phyloP scores from a whole-genome alignment of 2,329 filamentous ascomycete species.

The Westerdykella ornata region DNA sequence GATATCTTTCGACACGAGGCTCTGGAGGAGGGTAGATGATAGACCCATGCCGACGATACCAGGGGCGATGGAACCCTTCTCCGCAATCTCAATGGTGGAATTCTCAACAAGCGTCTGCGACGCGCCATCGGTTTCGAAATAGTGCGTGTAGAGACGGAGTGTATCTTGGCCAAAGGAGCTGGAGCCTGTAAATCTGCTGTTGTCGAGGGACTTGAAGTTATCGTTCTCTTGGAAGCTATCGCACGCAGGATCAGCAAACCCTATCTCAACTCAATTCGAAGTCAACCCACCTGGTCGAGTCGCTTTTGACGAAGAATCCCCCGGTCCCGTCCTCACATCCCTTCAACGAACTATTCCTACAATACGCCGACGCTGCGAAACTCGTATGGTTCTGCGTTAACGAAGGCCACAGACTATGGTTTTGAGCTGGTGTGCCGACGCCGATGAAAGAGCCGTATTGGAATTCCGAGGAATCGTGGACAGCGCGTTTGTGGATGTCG shows the following conservation, averaged over 20 bases:
- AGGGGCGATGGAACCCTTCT: slow-evolving; percentile 25
- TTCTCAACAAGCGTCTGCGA: slow-evolving; percentile 32
- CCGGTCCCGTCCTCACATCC: slow-evolving; percentile 30
- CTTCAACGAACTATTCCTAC: slow-evolving; percentile 31
- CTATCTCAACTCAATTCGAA: not conserved
- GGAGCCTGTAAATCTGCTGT: slow-evolving; percentile 18
- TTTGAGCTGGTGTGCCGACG: slow-evolving; percentile 39
- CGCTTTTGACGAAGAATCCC: slow-evolving; percentile 27
- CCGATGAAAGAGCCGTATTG: slow-evolving; percentile 44
- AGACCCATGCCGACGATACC: slow-evolving; percentile 38
- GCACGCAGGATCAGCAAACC: slow-evolving; percentile 8
- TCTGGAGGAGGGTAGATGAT: slow-evolving; percentile 36
- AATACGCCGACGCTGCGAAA: slow-evolving; percentile 34
- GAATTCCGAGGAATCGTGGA: slow-evolving; percentile 35
- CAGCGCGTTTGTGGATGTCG: slow-evolving; percentile 40
- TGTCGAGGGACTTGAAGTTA: slow-evolving; percentile 24
- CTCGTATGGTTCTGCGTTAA: slow-evolving; percentile 40
- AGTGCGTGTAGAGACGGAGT: slow-evolving; percentile 37
- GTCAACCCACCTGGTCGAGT: slow-evolving; percentile 28
- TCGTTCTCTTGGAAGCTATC: slow-evolving; percentile 20
- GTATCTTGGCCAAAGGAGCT: slow-evolving; percentile 28
- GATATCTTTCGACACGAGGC: slow-evolving; percentile 28
- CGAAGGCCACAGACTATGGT: slow-evolving; percentile 42
- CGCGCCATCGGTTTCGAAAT: slow-evolving; percentile 36
- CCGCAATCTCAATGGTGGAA: slow-evolving; percentile 32